phyloP scores from a whole-genome alignment of 1,139 yeast genomes.

The Torulaspora globosa region DNA sequence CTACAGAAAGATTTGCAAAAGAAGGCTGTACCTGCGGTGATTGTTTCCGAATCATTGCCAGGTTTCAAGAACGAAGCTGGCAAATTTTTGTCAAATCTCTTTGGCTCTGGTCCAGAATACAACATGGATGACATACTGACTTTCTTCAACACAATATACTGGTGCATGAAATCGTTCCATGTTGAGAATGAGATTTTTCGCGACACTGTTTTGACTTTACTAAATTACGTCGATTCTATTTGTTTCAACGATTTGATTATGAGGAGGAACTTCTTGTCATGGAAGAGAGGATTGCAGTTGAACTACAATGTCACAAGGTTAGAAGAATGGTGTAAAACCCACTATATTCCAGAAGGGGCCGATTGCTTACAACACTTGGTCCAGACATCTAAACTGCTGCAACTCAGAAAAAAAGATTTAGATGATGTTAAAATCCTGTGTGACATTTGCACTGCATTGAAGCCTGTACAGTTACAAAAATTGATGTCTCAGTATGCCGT shows the following conservation, averaged over 20 bases:
- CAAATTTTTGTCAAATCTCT: constrained; percentile 80
- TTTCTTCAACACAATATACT: constrained; percentile 83
- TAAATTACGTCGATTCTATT: constrained; percentile 84
- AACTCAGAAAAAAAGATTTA: constrained; percentile 81
- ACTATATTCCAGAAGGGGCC: constrained; percentile 88
- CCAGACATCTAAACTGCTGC: constrained; percentile 91
- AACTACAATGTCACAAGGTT: constrained; percentile 93
- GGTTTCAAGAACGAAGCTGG: constrained; percentile 88
- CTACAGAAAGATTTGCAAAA: constrained; percentile 87
- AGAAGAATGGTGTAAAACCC: constrained; percentile 98
- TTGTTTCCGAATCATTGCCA: constrained; percentile 89
- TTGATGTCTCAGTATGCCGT: constrained; percentile 83
- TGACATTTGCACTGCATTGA: constrained; percentile 91
- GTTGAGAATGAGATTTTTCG: constrained; percentile 82
- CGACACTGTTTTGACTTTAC: constrained; percentile 77
- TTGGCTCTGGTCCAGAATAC: constrained; percentile 63
- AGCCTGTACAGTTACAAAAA: constrained; percentile 91
- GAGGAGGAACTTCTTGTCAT: constrained; percentile 90
- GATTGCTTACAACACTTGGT: constrained; percentile 80
- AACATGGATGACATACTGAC: constrained; percentile 94
- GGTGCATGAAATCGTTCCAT: constrained; percentile 91
- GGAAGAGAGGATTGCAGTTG: constrained; percentile 97
- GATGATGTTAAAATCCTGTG: constrained; percentile 90
- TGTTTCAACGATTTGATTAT: constrained; percentile 94
- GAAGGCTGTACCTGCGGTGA: constrained; percentile 91